Evolutionary conservation across 352 stramenopile genomes (phyloP), one percentile per base, ranked within the genome.

Genomic region (Pythium vanterpoolii): DNA sequence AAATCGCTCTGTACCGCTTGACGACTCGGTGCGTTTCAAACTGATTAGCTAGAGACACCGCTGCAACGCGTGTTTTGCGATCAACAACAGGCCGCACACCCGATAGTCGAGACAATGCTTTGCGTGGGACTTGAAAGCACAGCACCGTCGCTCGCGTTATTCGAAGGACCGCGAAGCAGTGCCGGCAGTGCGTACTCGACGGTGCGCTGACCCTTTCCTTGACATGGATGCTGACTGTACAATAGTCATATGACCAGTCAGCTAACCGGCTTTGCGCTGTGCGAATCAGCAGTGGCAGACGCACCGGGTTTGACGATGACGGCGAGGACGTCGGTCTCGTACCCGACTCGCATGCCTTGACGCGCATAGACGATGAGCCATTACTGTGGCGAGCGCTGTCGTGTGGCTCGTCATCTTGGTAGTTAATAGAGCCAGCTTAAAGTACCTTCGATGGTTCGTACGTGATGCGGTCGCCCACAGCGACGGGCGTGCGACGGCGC

Each of bases 21-120:
- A 53, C 46, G 19, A 89, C 65, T 4, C 27, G 43, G 48, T 83
- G 79, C 1, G 49, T 52, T 44, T 85, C 76, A 33, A 89, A 63
- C 34, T 89, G 79, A 34, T 53, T 56, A 26, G 68, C 72, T 43
- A 89, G 58, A 26, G 46, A 13, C 18, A 81, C 63, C 55, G 86
- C 76, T 21, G 73, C 67, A 16, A 55, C 59, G 26, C 79, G 77
- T 13, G 65, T 81, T 57, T 89, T 14, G 79, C 76, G 27, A 87
- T 66, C n/a, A 86, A 62, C n/a, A 86, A 51, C 31, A 89, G 26
- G 5, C 79, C 79, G 30, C 76, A 76, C 8, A 89, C 76, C 19
- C 79, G 79, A 38, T 77, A 79, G 50, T 87, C 79, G 47, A 86
- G 69, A 1, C 79, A 76, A 59, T 89, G 79, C 53, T 87, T 69